Conservation (phyloP, 345 rosid species). For the Moringa oleifera region DNA sequence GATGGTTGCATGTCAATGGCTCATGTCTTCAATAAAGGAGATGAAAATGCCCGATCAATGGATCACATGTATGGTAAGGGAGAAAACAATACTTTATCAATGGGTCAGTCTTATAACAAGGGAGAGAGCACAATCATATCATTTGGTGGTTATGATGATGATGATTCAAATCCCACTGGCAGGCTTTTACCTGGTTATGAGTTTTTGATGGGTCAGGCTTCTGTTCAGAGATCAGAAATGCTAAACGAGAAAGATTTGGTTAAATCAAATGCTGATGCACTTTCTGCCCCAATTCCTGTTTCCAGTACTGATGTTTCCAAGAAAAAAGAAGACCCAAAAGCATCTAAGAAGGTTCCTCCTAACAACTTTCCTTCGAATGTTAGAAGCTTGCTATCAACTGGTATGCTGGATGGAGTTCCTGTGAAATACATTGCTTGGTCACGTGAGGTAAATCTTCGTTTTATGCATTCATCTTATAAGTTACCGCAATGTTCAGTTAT, state of each 20-base stretch:
- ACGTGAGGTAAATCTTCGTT: conserved; percentile 63
- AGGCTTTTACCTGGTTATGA: conserved; percentile 38
- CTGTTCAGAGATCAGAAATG: conserved; percentile 36
- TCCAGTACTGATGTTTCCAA: conserved; percentile 43
- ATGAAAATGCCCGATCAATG: conserved; percentile 20
- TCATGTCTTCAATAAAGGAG: conserved; percentile 36
- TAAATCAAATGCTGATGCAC: conserved; percentile 28
- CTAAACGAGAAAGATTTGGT: conserved; percentile 33
- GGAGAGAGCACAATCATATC: conserved; percentile 64
- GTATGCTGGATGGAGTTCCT: conserved; percentile 89
- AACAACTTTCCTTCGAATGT: conserved; percentile 94
- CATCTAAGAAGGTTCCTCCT: conserved; percentile 64
- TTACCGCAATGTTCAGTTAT: background rate
- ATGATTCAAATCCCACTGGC: conserved; percentile 36
- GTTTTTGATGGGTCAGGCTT: conserved; percentile 42
- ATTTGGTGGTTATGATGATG: conserved; percentile 57
- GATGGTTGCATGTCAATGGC: conserved; percentile 38
- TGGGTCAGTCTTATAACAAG: conserved; percentile 34
- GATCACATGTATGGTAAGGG: conserved; percentile 27
- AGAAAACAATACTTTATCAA: conserved; percentile 23
- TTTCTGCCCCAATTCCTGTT: conserved; percentile 30
- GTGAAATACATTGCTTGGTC: conserved; percentile 76
- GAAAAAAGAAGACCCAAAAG: conserved; percentile 50
- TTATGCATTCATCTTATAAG: too few species aligned
- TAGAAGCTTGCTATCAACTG: conserved; percentile 86